Base-by-base conservation (phyloP, 257 asterid genomes). In the Solanum arcanum region DNA sequence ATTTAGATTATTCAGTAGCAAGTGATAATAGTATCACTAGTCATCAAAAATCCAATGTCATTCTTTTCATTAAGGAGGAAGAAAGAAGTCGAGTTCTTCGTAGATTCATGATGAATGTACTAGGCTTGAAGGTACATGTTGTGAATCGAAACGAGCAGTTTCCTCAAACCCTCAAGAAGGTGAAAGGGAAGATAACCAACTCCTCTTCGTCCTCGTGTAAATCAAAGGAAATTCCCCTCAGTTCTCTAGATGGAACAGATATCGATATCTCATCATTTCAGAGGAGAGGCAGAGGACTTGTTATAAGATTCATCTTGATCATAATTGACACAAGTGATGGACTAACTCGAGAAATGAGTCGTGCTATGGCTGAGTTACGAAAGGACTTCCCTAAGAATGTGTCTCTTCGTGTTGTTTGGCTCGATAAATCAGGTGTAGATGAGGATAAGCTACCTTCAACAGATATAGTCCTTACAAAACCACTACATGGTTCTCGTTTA, bases 401-500 rank as follows among this genome's bases (percentile, higher is more conserved):
- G 21, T 90, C 87, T 59, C 73, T 80, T 33, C 89, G 94, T 83
- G 94, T 96, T 46, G 94, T 94, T 72, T 96, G 98, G 98, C 81
- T 93, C 20, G 94, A 92, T 80, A 87, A 87, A 52, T 89, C 92
- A 18, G 91, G 88, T 1, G n/a, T 44, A 41, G 92, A 90, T 25
- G 92, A 83, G 86, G 92, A 87, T 23, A 92, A 89, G 78, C 88
- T 94, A 12, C 94, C 96, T 68, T 64, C 91, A 6, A 91, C 90
- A 0, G 98, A 97, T 88, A 27, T 94, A 29, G 64, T 94, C 72
- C 62, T 94, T 33, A 87, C 92, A 3, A 94, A 93, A 88, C 97
- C 99, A 3, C 87, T 96, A 9, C 98, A 96, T 64, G 99, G 98
- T 12, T 94, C 98, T 0, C 92, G 96, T n/a, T 85, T 95, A 86